phyloP scores from a whole-genome alignment of 257 asterid genomes.

The Leonotis leonurus region DNA sequence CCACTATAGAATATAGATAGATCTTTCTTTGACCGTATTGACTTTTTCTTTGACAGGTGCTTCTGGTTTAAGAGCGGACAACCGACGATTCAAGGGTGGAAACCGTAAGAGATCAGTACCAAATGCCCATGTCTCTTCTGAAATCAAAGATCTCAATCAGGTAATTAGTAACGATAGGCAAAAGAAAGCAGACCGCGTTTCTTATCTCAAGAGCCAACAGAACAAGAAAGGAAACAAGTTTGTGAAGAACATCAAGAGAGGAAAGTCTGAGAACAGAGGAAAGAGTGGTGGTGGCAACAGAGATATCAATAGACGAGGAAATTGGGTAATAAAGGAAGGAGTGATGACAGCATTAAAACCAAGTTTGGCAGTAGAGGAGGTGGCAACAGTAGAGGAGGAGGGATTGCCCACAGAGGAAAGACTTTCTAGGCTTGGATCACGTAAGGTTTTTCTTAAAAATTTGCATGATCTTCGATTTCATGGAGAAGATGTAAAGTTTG shows the following conservation, averaged over 20 bases:
- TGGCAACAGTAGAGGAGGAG: background rate
- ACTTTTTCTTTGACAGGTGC: constrained; percentile 31
- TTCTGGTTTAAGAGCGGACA: constrained; percentile 40
- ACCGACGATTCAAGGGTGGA: constrained; percentile 58
- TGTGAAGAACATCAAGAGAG: constrained; percentile 34
- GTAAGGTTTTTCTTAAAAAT: too few species aligned
- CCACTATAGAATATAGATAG: too few species aligned
- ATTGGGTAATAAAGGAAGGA: background rate
- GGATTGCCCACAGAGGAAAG: background rate
- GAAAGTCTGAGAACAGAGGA: constrained; percentile 14
- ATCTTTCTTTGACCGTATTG: background rate
- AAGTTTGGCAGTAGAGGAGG: constrained; percentile 11
- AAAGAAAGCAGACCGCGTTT: constrained; percentile 57
- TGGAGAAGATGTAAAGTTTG: constrained; percentile 9
- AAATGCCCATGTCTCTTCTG: constrained; percentile 80
- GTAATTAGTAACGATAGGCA: constrained; percentile 83
- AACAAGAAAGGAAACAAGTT: constrained; percentile 43
- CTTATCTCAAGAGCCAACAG: constrained; percentile 58
- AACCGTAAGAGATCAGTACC: constrained; percentile 35
- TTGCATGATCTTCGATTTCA: background rate
- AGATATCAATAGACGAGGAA: too few species aligned
- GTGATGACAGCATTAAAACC: too few species aligned
- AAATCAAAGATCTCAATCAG: constrained; percentile 68
- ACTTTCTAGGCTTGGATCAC: constrained; percentile 10
- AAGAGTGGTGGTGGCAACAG: background rate